Percentiles rank a stretch among this genome's conserved stretches.
phyloP scores from a whole-genome alignment of 2,329 filamentous ascomycete genomes.

The Grosmannia penicillata region DNA sequence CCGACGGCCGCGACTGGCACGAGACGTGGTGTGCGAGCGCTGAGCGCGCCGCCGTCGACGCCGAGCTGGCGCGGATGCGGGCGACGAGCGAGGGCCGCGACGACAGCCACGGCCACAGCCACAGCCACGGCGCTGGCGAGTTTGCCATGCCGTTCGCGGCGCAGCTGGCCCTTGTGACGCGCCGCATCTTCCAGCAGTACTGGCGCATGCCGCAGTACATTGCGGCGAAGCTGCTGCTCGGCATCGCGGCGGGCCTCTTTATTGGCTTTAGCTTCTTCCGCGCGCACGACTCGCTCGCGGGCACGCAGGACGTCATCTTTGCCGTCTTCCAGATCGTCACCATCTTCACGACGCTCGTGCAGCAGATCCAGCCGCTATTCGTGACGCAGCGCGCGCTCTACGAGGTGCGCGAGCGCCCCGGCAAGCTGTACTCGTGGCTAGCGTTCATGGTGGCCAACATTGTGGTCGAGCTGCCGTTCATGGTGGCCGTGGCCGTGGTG shows the following conservation, averaged over 20 bases:
- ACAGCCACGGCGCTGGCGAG: constrained; percentile 44
- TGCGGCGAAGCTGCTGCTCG: constrained; percentile 64
- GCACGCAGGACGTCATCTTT: constrained; percentile 75
- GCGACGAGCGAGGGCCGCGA: constrained; percentile 16
- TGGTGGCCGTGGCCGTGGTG: constrained; percentile 54
- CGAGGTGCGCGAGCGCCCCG: constrained; percentile 71
- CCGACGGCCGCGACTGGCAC: constrained; percentile 49
- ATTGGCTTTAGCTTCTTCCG: constrained; percentile 72
- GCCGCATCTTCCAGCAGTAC: constrained; percentile 77
- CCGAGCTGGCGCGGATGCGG: constrained; percentile 42
- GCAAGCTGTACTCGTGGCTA: constrained; percentile 73
- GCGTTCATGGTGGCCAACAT: constrained; percentile 74
- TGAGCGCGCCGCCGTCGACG: constrained; percentile 40
- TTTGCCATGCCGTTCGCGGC: constrained; percentile 61
- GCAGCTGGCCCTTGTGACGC: constrained; percentile 53
- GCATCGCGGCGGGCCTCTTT: constrained; percentile 51
- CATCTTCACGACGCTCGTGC: constrained; percentile 63
- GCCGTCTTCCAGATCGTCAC: constrained; percentile 71
- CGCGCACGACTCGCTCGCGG: constrained; percentile 55
- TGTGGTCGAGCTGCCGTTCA: constrained; percentile 73
- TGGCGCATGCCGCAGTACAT: constrained; percentile 85
- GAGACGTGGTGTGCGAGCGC: constrained; percentile 42
- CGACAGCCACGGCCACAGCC: constrained; percentile 32
- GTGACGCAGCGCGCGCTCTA: constrained; percentile 68
- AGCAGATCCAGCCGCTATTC: constrained; percentile 76